These are phyloP conservation scores for Clitocybe nebularis DNA, from an alignment of 1,284 basidiomycete genomes.

Conservation along the genomic window DNA sequence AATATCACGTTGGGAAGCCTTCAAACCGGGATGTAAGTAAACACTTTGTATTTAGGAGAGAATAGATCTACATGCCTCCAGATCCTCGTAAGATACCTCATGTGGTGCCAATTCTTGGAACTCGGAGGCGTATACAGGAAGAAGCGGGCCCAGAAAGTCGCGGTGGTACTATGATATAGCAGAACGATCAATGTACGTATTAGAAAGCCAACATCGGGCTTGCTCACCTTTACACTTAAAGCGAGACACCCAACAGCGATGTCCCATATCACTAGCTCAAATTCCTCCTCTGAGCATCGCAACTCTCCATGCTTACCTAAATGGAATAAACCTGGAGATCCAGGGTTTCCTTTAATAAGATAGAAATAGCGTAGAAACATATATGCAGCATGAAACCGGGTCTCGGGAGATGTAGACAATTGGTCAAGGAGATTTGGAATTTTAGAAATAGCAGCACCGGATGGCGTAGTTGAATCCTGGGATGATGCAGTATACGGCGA, in stretches of 20 bases:
- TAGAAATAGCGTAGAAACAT: slow-evolving; percentile 11
- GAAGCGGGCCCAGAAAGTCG: slow-evolving; percentile 53
- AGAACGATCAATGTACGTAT: too few relatives aligned
- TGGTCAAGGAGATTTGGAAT: slow-evolving; percentile 55
- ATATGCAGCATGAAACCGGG: slow-evolving; percentile 36
- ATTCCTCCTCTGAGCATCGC: slow-evolving; percentile 28
- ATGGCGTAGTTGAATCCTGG: slow-evolving; percentile 9
- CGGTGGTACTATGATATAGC: slow-evolving; percentile 62
- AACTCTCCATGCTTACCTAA: background rate
- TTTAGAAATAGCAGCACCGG: too few relatives aligned
- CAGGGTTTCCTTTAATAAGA: background rate
- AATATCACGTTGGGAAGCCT: slow-evolving; percentile 57
- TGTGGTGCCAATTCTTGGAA: slow-evolving; percentile 47
- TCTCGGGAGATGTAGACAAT: slow-evolving; percentile 47
- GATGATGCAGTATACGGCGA: slow-evolving; percentile 4
- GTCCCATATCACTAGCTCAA: slow-evolving; percentile 45
- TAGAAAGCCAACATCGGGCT: too few relatives aligned
- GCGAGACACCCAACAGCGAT: slow-evolving; percentile 51
- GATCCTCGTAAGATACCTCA: slow-evolving; percentile 36
- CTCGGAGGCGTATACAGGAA: slow-evolving; percentile 46
- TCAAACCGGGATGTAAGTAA: slow-evolving; percentile 5
- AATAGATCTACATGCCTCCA: slow-evolving; percentile 40
- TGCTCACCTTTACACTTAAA: slow-evolving; percentile 51
- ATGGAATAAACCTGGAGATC: background rate
- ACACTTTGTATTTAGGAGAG: slow-evolving; percentile 2